phyloP scores from a whole-genome alignment of 1,284 basidiomycete genomes.

The Wolfiporia cocos region DNA sequence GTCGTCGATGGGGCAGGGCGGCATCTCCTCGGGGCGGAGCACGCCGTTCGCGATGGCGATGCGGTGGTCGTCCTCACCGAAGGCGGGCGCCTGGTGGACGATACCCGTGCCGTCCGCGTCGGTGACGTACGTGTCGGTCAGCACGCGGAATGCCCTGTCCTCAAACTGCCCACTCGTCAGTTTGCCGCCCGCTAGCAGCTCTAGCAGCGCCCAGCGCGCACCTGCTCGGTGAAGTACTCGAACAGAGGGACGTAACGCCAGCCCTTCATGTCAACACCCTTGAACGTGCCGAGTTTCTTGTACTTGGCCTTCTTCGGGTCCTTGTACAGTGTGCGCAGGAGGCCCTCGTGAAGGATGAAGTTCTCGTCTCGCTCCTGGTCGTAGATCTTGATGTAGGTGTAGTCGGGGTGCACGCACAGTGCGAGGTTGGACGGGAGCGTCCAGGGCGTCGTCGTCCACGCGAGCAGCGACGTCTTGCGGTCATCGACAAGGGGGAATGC shows the following conservation, averaged over 20 bases:
- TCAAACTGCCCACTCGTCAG: constrained; percentile 85
- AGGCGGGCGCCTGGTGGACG: constrained; percentile 97
- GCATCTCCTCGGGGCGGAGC: constrained; percentile 82
- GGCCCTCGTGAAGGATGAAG: constrained; percentile 89
- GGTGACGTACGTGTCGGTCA: constrained; percentile 93
- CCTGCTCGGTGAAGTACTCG: constrained; percentile 94
- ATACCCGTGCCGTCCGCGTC: constrained; percentile 95
- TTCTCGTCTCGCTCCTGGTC: constrained; percentile 86
- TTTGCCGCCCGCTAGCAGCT: background rate
- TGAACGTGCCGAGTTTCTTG: constrained; percentile 86
- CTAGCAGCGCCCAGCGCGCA: constrained; percentile 23
- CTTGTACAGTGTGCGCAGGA: constrained; percentile 91
- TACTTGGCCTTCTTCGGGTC: constrained; percentile 97
- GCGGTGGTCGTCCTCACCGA: constrained; percentile 98
- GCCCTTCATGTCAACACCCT: constrained; percentile 90
- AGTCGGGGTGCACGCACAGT: constrained; percentile 94
- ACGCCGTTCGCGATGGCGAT: constrained; percentile 84
- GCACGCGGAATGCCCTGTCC: constrained; percentile 87
- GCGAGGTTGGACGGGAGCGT: constrained; percentile 95
- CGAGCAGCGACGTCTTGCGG: constrained; percentile 84
- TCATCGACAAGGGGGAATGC: constrained; percentile 93
- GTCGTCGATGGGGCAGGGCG: constrained; percentile 95
- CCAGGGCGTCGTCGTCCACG: constrained; percentile 99
- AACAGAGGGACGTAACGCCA: constrained; percentile 97
- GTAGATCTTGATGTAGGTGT: constrained; percentile 96